Evolutionary conservation across 2,329 filamentous ascomycete genomes (phyloP).

Genomic region (Monilinia aucupariae): DNA sequence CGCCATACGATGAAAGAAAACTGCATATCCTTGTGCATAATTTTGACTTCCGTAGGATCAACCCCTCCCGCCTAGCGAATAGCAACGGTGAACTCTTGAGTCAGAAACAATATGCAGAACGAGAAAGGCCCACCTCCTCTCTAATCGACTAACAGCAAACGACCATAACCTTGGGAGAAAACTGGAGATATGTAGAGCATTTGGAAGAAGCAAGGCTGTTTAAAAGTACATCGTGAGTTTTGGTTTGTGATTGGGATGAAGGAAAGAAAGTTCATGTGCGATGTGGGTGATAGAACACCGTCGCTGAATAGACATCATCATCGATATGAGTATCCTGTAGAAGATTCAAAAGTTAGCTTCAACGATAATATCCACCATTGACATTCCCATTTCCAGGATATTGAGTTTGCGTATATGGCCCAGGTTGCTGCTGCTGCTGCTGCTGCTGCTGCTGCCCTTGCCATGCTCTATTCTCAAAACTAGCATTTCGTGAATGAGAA

Average conservation of each 20-base stretch:
- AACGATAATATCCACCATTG: slow-evolving; percentile 19
- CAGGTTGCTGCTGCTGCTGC: slow-evolving; percentile 9
- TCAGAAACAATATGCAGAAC: neutral
- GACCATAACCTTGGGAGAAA: neutral
- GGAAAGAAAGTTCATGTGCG: neutral
- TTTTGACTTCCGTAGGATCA: slow-evolving; percentile 13
- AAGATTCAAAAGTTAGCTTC: slow-evolving; percentile 16
- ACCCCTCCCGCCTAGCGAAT: neutral
- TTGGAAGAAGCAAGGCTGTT: neutral
- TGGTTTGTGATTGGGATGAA: neutral
- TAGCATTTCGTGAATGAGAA: slow-evolving; percentile 11
- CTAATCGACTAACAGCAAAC: neutral
- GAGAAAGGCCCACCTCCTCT: neutral
- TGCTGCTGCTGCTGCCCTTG: slow-evolving; percentile 14
- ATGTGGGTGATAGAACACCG: neutral
- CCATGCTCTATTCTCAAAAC: slow-evolving; percentile 14
- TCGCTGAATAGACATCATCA: slow-evolving; percentile 13
- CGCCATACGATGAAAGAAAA: slow-evolving; percentile 18
- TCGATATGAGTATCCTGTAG: slow-evolving; percentile 18
- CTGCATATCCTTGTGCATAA: slow-evolving; percentile 16
- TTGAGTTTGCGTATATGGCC: slow-evolving; percentile 4
- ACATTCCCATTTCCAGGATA: slow-evolving; percentile 9
- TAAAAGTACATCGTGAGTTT: slow-evolving; percentile 12
- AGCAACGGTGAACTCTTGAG: neutral
- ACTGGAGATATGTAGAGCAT: neutral